Evolutionary conservation across 805 yeast genomes (phyloP), one percentile per base, ranked within the genome.

Genomic region (Kodamaea jinghongensis): DNA sequence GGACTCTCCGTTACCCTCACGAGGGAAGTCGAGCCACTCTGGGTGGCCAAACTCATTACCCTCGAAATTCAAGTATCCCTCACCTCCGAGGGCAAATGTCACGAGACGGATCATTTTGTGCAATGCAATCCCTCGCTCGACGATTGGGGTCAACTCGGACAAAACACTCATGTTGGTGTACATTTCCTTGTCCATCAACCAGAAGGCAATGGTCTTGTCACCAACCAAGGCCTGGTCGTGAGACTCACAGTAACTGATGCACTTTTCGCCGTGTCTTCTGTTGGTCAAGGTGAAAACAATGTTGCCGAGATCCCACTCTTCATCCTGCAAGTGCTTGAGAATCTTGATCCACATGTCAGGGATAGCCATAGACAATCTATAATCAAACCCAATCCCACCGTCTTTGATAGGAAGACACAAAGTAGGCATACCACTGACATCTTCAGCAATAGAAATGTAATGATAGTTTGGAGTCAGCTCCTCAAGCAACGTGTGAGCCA

Each of bases 331-430:
- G 58, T 90, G 97, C 58, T 93, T 91, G 51, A 91, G 66, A 34
- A 89, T 63, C 61, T 93, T 93, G 67, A 91, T 91, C 99, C 99
- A 91, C 98, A 91, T 91, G 61, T 91, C 99, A 3, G 99, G 99
- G 44, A 91, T 72, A 1, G 98, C 97, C 99, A 91, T 91, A 2
- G 96, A 93, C 39, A 91, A 71, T 47, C 98, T 73, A 61, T 91
- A 91, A 59, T 90, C 93, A 55, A 91, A 91, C 0, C 97, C 99
- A 45, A 85, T 81, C 42, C 99, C 99, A 35, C 98, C 98, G 16
- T 68, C 58, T 0, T 50, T 38, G 36, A 86, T 73, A 4, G 93
- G 81, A 41, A 86, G 62, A 61, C 98, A 91, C 41, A 93, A 67
- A 1, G 97, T 89, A 25, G 99, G 99, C 83, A 91, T 91, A 8